These are phyloP conservation scores for Aspergillus indologenus DNA, from an alignment of 495 filamentous ascomycete genomes.

Conservation along the genomic window DNA sequence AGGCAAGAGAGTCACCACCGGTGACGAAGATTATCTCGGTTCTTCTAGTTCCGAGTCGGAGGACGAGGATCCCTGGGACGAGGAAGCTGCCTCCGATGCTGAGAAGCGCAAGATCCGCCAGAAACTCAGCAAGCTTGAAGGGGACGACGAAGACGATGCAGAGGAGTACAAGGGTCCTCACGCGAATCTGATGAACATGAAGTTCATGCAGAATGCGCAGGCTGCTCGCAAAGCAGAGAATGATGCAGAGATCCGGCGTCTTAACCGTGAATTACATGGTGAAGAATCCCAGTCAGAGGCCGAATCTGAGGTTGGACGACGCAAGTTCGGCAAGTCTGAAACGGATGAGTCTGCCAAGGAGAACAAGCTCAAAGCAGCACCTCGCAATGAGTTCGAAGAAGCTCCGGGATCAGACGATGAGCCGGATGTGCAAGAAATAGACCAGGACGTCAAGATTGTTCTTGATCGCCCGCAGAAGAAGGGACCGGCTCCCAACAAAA, in stretches of 20 bases:
- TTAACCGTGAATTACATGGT: slow-evolving; percentile 68
- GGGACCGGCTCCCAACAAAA: slow-evolving; percentile 15
- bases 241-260: slow-evolving; percentile 70
- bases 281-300: slow-evolving; percentile 56
- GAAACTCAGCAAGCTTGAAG: slow-evolving; percentile 59
- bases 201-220: slow-evolving; percentile 91
- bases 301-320: slow-evolving; percentile 58
- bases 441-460: slow-evolving; percentile 27
- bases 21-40: slow-evolving; percentile 46
- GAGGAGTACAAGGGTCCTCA: slow-evolving; percentile 35
- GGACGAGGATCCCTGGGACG: slow-evolving; percentile 55
- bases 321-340: slow-evolving; percentile 57
- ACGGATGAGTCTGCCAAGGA: slow-evolving; percentile 23
- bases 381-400: slow-evolving; percentile 61
- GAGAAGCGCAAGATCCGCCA: slow-evolving; percentile 51
- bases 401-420: slow-evolving; percentile 53
- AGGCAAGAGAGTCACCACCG: slow-evolving; percentile 61
- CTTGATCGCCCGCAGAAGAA: slow-evolving; percentile 24
- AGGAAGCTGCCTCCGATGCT: slow-evolving; percentile 54
- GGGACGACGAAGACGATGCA: slow-evolving; percentile 31
- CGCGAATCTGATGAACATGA: slow-evolving; percentile 65
- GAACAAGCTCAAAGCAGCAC: slow-evolving; percentile 19
- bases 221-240: slow-evolving; percentile 72
- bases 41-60: slow-evolving; percentile 53
- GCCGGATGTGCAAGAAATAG: slow-evolving; percentile 21